These are phyloP conservation scores for Penicillium cosmopolitanum DNA, from an alignment of 495 filamentous ascomycete species.

Conservation along the genomic window DNA sequence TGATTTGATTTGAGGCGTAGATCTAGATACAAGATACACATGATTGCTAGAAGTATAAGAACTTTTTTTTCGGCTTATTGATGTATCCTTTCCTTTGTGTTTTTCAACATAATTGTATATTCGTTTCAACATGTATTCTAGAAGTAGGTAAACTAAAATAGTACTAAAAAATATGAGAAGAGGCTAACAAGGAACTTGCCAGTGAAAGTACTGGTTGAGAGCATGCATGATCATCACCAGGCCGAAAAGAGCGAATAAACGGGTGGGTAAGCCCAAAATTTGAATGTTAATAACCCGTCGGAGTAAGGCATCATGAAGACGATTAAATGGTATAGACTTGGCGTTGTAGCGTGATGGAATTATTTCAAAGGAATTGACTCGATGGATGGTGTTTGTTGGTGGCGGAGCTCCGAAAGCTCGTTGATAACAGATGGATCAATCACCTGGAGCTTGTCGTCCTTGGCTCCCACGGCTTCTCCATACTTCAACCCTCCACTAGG, in stretches of 20 bases:
- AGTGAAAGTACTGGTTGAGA: background rate
- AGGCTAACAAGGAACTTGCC: background rate
- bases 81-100: background rate
- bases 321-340: background rate
- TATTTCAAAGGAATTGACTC: conserved; percentile 2
- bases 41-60: conserved; percentile 1
- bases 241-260: no score
- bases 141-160: background rate
- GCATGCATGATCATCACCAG: background rate
- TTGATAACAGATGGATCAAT: conserved; percentile 8
- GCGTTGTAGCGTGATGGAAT: background rate
- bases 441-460: conserved; percentile 14
- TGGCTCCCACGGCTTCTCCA: conserved; percentile 1
- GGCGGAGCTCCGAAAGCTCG: conserved; percentile 9
- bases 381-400: conserved; percentile 1
- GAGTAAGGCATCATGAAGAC: background rate
- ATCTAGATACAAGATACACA: conserved; percentile 7
- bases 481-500: conserved; percentile 20
- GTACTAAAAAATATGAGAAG: background rate
- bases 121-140: conserved; percentile 5
- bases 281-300: background rate
- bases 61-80: background rate
- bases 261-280: background rate
- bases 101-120: background rate
- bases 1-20: conserved; percentile 5